Evolutionary conservation across 352 stramenopile genomes (phyloP).

Genomic region (Plasmopara muralis): DNA sequence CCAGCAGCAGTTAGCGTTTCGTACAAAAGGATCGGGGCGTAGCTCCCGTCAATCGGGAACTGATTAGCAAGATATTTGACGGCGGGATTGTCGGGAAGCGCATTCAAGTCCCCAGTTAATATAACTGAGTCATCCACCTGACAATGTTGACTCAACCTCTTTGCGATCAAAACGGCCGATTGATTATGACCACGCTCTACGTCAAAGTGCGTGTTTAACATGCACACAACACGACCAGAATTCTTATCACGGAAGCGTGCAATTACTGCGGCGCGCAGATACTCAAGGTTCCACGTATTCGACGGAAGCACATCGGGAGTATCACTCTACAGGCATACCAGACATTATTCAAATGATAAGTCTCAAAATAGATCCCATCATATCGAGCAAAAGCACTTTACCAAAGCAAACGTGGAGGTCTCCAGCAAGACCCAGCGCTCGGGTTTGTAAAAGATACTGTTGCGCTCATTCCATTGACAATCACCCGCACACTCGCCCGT

Average conservation of each 20-base stretch:
- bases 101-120: constrained; percentile 70
- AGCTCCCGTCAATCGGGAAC: constrained; percentile 15
- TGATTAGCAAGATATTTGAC: constrained; percentile 40
- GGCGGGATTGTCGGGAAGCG: constrained; percentile 21
- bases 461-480: constrained; percentile 54
- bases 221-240: constrained; percentile 33
- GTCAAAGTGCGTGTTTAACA: constrained; percentile 78
- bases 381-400: constrained; percentile 16
- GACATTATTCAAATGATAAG: no score
- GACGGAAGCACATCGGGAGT: constrained; percentile 44
- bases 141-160: constrained; percentile 35
- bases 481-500: constrained; percentile 54
- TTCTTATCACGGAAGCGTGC: constrained; percentile 43
- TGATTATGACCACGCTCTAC: constrained; percentile 48
- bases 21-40: constrained; percentile 48
- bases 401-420: constrained; percentile 49
- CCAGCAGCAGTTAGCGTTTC: constrained; percentile 45
- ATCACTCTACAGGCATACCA: constrained; percentile 35
- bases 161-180: constrained; percentile 44
- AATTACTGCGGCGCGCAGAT: constrained; percentile 47
- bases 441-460: constrained; percentile 60
- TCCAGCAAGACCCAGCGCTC: constrained; percentile 38
- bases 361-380: neutral
- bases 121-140: constrained; percentile 40
- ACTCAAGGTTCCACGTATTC: constrained; percentile 64